A percentile compares a stretch with the other conserved stretches of the same genome.
These are phyloP conservation scores for Boletus holoroseus DNA, from an alignment of 1,284 basidiomycete species.

Conservation along the genomic window DNA sequence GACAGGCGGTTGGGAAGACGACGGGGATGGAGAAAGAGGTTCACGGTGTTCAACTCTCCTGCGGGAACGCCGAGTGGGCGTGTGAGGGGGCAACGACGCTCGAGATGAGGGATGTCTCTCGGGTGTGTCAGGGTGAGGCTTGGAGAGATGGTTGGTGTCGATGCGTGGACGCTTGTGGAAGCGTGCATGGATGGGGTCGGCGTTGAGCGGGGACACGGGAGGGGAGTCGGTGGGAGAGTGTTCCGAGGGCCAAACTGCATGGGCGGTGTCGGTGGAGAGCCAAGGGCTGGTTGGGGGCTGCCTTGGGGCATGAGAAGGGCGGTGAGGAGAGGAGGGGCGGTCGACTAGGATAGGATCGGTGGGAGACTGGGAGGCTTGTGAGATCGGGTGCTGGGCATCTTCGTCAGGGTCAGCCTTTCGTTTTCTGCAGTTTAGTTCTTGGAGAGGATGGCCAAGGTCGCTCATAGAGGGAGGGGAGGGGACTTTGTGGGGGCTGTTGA, in stretches of 20 bases:
- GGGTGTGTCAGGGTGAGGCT: conserved; percentile 9
- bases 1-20: conserved; percentile 17
- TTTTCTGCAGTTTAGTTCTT: conserved; percentile 32
- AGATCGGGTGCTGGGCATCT: conserved; percentile 20
- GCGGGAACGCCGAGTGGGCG: conserved; percentile 27
- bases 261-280: conserved; percentile 28
- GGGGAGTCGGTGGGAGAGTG: conserved; percentile 27
- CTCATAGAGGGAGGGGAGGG: conserved; percentile 19
- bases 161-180: conserved; percentile 32
- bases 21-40: conserved; percentile 11
- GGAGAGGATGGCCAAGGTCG: conserved; percentile 30
- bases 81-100: conserved; percentile 16
- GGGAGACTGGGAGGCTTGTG: conserved; percentile 9
- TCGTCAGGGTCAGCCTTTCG: conserved; percentile 33
- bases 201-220: conserved; percentile 29
- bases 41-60: conserved; percentile 22
- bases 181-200: conserved; percentile 18
- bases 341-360: conserved; percentile 28
- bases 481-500: neutral
- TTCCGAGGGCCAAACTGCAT: conserved; percentile 30
- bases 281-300: conserved; percentile 31
- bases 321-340: conserved; percentile 8
- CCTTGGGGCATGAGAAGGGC: conserved; percentile 23
- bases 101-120: conserved; percentile 22
- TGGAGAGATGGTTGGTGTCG: conserved; percentile 22